phyloP scores from a whole-genome alignment of 2,329 filamentous ascomycete species.

The Verticillium longisporum region DNA sequence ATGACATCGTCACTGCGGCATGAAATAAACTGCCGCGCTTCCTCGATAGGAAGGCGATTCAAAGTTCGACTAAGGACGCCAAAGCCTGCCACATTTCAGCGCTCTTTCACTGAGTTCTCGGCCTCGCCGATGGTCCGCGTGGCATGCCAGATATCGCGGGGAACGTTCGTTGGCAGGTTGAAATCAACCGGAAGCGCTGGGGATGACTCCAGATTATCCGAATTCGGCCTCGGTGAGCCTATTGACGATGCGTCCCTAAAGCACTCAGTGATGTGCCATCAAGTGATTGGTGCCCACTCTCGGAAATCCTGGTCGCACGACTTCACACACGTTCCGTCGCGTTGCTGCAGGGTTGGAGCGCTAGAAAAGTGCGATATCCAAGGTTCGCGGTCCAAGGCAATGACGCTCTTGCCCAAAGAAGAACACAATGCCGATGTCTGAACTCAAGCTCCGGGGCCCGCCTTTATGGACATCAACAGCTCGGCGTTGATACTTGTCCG shows the following conservation, averaged over 20 bases:
- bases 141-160: not conserved
- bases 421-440: not conserved
- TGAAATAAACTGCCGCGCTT: not conserved
- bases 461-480: not conserved
- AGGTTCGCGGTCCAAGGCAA: not conserved
- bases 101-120: not conserved
- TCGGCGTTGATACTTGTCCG: not conserved
- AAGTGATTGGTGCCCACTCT: slow-evolving; percentile 1
- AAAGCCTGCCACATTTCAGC: not conserved
- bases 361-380: not conserved
- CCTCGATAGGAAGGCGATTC: not conserved
- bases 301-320: not conserved
- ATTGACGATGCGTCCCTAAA: not conserved
- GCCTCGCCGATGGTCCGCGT: not conserved
- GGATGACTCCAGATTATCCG: not conserved
- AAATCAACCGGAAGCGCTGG: not conserved
- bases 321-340: not conserved
- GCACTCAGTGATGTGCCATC: not conserved
- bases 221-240: slow-evolving; percentile 1
- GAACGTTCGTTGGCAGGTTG: not conserved
- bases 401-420: not conserved
- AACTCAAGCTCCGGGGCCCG: not conserved
- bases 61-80: not conserved
- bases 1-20: not conserved
- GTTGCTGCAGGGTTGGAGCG: not conserved